A percentile compares a stretch with the other conserved stretches of the same genome.
These are phyloP conservation scores for Camelina laxa DNA, from an alignment of 345 rosid species.

Conservation along the genomic window DNA sequence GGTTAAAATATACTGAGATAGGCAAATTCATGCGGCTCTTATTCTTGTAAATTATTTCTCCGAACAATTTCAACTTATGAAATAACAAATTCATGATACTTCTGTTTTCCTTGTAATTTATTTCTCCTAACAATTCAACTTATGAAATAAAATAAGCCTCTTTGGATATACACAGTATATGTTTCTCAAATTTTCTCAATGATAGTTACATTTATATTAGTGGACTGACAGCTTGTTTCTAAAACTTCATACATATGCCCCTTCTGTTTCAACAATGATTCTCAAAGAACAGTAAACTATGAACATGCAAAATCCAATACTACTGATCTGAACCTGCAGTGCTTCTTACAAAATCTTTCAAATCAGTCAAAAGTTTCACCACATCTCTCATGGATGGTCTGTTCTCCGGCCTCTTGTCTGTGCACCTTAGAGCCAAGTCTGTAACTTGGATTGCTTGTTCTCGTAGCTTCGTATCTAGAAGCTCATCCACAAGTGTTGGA, in stretches of 20 bases:
- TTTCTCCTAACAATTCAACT: slow-evolving; percentile 14
- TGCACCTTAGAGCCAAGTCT: slow-evolving; percentile 64
- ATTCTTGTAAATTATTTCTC: slow-evolving; percentile 31
- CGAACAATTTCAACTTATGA: slow-evolving; percentile 2
- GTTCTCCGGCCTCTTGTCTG: slow-evolving; percentile 58
- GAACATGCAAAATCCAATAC: neutral
- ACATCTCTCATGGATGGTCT: slow-evolving; percentile 78
- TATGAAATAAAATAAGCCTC: slow-evolving; percentile 10
- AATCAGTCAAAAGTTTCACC: slow-evolving; percentile 55
- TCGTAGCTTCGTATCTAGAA: slow-evolving; percentile 51
- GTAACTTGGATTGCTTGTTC: slow-evolving; percentile 58
- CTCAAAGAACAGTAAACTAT: neutral
- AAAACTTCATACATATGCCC: too few species aligned
- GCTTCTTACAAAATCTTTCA: slow-evolving; percentile 38
- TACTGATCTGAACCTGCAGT: slow-evolving; percentile 32
- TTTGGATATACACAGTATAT: slow-evolving; percentile 3
- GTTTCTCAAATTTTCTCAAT: slow-evolving; percentile 1
- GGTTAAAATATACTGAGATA: slow-evolving; percentile 44
- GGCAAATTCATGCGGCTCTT: slow-evolving; percentile 23
- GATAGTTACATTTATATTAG: slow-evolving; percentile 11
- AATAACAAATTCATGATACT: slow-evolving; percentile 22
- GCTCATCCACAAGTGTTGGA: slow-evolving; percentile 53
- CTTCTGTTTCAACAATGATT: neutral
- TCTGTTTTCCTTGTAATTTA: slow-evolving; percentile 33
- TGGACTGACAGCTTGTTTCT: neutral